Evolutionary conservation across 2,329 filamentous ascomycete species (phyloP).

Genomic region (Nigrograna mackinnonii): DNA sequence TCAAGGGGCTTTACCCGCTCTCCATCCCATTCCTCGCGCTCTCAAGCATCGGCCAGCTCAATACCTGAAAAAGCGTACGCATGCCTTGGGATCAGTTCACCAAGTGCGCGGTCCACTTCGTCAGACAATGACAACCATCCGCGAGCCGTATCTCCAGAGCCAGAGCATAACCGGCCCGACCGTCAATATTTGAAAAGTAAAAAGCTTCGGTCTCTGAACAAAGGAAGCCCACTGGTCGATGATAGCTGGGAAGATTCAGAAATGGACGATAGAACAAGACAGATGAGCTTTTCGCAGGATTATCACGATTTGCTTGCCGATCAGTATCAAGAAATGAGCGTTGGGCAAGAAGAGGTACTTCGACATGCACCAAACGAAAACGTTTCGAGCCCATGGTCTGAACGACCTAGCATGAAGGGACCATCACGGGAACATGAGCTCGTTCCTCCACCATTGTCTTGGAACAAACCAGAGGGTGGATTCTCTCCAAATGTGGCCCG

Average conservation of each 20-base stretch:
- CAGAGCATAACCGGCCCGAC: conserved; percentile 1
- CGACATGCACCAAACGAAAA: conserved; percentile 2
- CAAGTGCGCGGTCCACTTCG: conserved; percentile 7
- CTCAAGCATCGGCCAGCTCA: conserved; percentile 16
- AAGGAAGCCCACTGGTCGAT: conserved; percentile 12
- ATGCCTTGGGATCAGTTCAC: conserved; percentile 18
- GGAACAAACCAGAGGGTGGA: conserved; percentile 17
- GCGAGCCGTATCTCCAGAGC: not conserved
- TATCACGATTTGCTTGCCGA: conserved; percentile 30
- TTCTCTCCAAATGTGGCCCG: conserved; percentile 6
- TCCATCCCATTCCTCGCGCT: conserved; percentile 4
- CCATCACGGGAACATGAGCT: conserved; percentile 10
- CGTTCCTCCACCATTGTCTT: conserved; percentile 19
- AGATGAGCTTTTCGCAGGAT: conserved; percentile 32
- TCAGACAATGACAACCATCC: not conserved
- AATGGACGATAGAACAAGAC: conserved; percentile 20
- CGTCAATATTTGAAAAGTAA: conserved; percentile 13
- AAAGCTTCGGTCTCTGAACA: conserved; percentile 15
- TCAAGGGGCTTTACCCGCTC: not conserved
- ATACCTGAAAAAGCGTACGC: conserved; percentile 26
- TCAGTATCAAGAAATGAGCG: conserved; percentile 21
- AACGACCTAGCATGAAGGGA: conserved; percentile 3
- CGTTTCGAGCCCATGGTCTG: not conserved
- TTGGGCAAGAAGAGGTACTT: conserved; percentile 10
- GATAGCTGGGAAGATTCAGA: conserved; percentile 20